Base-by-base conservation (phyloP, 768 basidiomycete species). In the Dentipellis sp. region DNA sequence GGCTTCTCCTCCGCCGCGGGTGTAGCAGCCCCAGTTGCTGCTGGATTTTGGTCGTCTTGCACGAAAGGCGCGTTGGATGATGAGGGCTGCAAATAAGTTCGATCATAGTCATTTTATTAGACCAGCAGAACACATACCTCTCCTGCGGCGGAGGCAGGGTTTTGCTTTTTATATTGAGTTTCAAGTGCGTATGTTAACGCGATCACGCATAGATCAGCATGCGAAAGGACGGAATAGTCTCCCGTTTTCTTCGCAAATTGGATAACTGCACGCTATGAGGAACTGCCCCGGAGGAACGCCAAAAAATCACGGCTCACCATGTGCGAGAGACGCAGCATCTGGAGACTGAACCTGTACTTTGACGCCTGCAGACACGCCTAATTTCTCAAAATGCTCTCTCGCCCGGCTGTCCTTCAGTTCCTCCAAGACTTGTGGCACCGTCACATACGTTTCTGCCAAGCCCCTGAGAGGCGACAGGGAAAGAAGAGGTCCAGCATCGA, bases 241-340 rank as follows among this genome's bases (percentile, higher is more conserved):
- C 97, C 97, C 0, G 95, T 95, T 75, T 91, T 91, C 76, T 93
- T 95, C 3, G 97, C 91, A 70, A 84, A 86, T 59, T 87, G 86
- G 55, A 88, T 90, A 4, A 95, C 97, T 97, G 66, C 14, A 42
- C 40, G 40, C 3, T 8, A 9, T 19, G 14, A 14, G 40, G 14
- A 9, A 6, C 29, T 29, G 29, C 29, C 29, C 29, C 6, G 29
- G 6, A 29, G 29, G 6, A 29, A 16, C 23, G 19, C n/a, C 42
- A 19, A 9, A n/a, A 16, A 45, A 22, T 50, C 22, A 16, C 8
- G 23, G 66, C 78, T 50, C 56, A 84, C 84, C 82, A 63, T 81
- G 77, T 57, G 80, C 69, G 66, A 97, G 64, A 29, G 91, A 84
- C 2, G 78, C 71, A 52, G 85, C 72, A 70, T 88, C 82, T 10